Percentiles rank a stretch among this genome's conserved stretches.
phyloP scores from a whole-genome alignment of 2,329 filamentous ascomycete genomes.

The Trichoderma hamatum region DNA sequence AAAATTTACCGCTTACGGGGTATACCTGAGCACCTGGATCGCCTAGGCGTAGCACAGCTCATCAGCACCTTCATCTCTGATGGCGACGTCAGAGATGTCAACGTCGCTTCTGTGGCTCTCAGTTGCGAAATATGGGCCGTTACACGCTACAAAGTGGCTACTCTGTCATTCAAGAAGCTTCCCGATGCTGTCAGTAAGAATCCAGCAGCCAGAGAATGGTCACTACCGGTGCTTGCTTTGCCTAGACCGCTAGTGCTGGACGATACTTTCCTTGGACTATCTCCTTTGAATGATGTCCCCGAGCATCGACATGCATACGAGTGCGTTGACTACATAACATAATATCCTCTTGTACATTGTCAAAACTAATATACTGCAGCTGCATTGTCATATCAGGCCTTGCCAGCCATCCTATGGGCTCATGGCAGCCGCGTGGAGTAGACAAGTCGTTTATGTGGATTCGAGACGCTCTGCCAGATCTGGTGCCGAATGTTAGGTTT shows the following conservation, averaged over 20 bases:
- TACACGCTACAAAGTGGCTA: not conserved
- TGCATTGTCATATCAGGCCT: conserved; percentile 27
- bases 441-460: conserved; percentile 28
- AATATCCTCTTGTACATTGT: too few species aligned
- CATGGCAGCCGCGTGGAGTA: conserved; percentile 21
- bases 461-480: conserved; percentile 10
- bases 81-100: not conserved
- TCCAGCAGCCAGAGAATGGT: not conserved
- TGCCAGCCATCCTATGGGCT: conserved; percentile 25
- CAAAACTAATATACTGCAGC: not conserved
- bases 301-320: not conserved
- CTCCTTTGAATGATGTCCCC: conserved; percentile 3
- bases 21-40: conserved; percentile 8
- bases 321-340: not conserved
- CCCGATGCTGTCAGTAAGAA: not conserved
- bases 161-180: not conserved
- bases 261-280: not conserved
- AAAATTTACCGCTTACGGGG: conserved; percentile 11
- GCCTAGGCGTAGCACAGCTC: not conserved
- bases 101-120: not conserved
- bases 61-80: not conserved
- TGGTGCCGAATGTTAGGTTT: not conserved
- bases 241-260: conserved; percentile 3
- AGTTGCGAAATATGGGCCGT: not conserved
- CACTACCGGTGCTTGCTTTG: not conserved